Evolutionary conservation across 169 alveolate species (phyloP), one percentile per base, ranked within the genome.

Genomic region (Amoebophrya sp.): DNA sequence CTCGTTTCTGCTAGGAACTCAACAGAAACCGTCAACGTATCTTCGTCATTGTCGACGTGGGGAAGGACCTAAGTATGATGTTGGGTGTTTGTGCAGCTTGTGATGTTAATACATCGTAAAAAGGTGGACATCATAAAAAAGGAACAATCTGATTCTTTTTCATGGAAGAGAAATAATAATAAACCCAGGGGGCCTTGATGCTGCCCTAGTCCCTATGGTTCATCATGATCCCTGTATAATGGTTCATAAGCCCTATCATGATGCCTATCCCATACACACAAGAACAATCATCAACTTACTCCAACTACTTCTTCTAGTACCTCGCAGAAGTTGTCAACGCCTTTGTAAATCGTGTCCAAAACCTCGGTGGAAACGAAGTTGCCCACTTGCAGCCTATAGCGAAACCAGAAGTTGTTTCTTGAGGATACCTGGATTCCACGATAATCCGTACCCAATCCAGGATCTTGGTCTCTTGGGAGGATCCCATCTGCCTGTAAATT

Each of bases 251-350:
- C n/a, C n/a, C n/a, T n/a, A n/a, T n/a, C n/a, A n/a, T n/a, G n/a
- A n/a, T n/a, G n/a, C n/a, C n/a, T n/a, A n/a, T n/a, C n/a, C n/a
- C n/a, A n/a, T n/a, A n/a, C n/a, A n/a, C n/a, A n/a, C n/a, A n/a
- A n/a, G n/a, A n/a, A n/a, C n/a, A n/a, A n/a, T n/a, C n/a, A n/a
- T n/a, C n/a, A n/a, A n/a, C n/a, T n/a, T n/a, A n/a, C n/a, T n/a
- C n/a, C n/a, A n/a, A n/a, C n/a, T n/a, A n/a, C n/a, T n/a, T n/a
- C n/a, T n/a, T n/a, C n/a, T 26, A 65, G 26, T 65, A 65, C 83
- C 83, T 65, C 83, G 83, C 83, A 65, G 83, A 65, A 65, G 83
- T 65, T 65, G 26, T 65, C 83, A 29, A 65, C 83, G 12, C 83
- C 83, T 36, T 65, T 65, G 83, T 65, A 65, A 36, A 65, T 65